Evolutionary conservation across 108 stramenopile genomes (phyloP).

Genomic region (Nitzschia sp.): DNA sequence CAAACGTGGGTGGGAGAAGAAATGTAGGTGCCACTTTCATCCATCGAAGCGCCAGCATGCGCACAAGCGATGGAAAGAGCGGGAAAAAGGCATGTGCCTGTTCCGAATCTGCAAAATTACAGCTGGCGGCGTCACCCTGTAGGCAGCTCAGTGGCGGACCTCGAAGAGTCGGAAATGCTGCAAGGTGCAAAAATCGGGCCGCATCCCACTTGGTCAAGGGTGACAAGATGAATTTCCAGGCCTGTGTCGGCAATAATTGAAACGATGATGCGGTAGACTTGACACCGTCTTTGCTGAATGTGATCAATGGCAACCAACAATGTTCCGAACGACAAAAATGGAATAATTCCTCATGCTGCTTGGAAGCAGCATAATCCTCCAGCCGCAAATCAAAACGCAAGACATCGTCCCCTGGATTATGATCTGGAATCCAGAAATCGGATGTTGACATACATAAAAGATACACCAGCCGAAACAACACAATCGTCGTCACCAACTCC

Average conservation of each 20-base stretch:
- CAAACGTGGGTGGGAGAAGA: constrained; percentile 68
- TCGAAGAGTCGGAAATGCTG: constrained; percentile 50
- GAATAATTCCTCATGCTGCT: constrained; percentile 2
- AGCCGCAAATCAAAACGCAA: constrained; percentile 61
- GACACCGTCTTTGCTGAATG: background rate
- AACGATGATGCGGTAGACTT: background rate
- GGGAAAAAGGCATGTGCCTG: constrained; percentile 86
- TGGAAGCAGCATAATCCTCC: too few species aligned
- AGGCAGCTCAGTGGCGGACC: constrained; percentile 32
- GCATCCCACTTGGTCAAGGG: constrained; percentile 88
- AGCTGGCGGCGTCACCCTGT: background rate
- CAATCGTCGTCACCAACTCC: constrained; percentile 3
- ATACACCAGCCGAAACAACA: constrained; percentile 45
- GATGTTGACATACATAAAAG: constrained; percentile 62
- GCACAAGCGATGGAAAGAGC: constrained; percentile 64
- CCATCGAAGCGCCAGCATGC: constrained; percentile 42
- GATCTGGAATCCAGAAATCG: constrained; percentile 43
- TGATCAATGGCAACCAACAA: constrained; percentile 28
- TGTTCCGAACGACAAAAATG: constrained; percentile 68
- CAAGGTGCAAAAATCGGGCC: constrained; percentile 74
- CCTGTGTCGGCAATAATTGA: constrained; percentile 2
- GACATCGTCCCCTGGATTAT: constrained; percentile 61
- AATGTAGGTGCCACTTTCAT: constrained; percentile 35
- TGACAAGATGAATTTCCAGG: constrained; percentile 57
- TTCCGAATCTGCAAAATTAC: constrained; percentile 52